Conservation (phyloP, 1,139 yeast genomes). For the Nakaseomyces bracarensis region DNA sequence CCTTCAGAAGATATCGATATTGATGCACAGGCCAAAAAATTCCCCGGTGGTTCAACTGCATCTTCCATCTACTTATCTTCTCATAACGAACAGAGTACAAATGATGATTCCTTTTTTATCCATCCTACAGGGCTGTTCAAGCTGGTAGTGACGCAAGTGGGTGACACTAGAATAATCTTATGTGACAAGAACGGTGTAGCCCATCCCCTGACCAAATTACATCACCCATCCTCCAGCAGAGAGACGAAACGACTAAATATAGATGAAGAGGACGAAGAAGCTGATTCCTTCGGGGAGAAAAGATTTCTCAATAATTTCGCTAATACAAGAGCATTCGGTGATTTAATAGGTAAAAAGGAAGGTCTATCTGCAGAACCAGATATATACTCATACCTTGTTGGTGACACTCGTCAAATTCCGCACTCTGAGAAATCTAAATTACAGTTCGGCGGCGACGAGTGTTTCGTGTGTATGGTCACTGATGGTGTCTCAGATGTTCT, state of each 20-base stretch:
- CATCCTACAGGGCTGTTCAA: conserved; percentile 60
- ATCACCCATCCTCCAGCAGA: conserved; percentile 78
- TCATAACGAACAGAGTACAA: conserved; percentile 15
- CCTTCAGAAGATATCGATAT: conserved; percentile 9
- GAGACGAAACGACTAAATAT: conserved; percentile 65
- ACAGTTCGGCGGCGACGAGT: conserved; percentile 67
- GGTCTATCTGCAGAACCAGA: conserved; percentile 95
- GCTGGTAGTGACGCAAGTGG: conserved; percentile 81
- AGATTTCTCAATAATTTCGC: conserved; percentile 70
- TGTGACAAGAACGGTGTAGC: conserved; percentile 74
- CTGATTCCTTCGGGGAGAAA: conserved; percentile 91
- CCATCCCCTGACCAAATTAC: conserved; percentile 66
- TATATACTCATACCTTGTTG: conserved; percentile 45
- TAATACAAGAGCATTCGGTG: conserved; percentile 92
- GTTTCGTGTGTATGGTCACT: conserved; percentile 65
- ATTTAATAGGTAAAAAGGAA: conserved; percentile 62
- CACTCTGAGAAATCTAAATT: conserved; percentile 30
- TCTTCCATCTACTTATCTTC: conserved; percentile 57
- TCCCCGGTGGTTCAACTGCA: conserved; percentile 70
- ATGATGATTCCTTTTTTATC: conserved; percentile 48
- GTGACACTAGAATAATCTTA: conserved; percentile 83
- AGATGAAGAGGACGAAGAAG: conserved; percentile 33
- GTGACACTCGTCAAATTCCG: conserved; percentile 30
- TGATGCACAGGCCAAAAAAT: conserved; percentile 31
- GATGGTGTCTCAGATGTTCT: conserved; percentile 82